phyloP scores from a whole-genome alignment of 768 basidiomycete genomes.

The Pholiota conissans region DNA sequence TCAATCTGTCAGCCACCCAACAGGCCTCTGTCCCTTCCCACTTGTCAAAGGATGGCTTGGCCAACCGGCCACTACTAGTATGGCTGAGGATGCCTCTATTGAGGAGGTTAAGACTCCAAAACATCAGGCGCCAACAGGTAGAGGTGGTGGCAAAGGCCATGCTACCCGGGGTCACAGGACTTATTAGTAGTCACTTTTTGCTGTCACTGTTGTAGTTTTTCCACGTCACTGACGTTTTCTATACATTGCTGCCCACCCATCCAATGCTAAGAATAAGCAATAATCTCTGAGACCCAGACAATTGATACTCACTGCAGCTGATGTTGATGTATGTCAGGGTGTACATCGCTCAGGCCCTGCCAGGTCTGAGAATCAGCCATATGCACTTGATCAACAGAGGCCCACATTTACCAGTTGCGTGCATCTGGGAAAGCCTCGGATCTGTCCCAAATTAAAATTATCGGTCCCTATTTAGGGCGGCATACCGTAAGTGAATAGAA shows the following conservation, averaged over 20 bases:
- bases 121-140: background rate
- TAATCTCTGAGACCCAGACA: too few species aligned
- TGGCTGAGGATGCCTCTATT: background rate
- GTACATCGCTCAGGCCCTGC: background rate
- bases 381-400: background rate
- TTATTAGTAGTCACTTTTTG: too few species aligned
- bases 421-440: background rate
- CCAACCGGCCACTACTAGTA: background rate
- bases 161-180: too few species aligned
- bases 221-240: too few species aligned
- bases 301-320: too few species aligned
- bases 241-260: too few species aligned
- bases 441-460: background rate
- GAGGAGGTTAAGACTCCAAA: too few species aligned
- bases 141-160: too few species aligned
- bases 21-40: background rate
- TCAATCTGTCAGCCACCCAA: background rate
- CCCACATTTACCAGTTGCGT: background rate
- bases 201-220: too few species aligned
- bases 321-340: too few species aligned
- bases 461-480: conserved; percentile 1
- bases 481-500: background rate
- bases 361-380: background rate
- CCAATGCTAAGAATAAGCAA: too few species aligned
- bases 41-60: background rate